These are phyloP conservation scores for Spirogloea muscicola DNA, from an alignment of 139 green algal species.

Conservation along the genomic window DNA sequence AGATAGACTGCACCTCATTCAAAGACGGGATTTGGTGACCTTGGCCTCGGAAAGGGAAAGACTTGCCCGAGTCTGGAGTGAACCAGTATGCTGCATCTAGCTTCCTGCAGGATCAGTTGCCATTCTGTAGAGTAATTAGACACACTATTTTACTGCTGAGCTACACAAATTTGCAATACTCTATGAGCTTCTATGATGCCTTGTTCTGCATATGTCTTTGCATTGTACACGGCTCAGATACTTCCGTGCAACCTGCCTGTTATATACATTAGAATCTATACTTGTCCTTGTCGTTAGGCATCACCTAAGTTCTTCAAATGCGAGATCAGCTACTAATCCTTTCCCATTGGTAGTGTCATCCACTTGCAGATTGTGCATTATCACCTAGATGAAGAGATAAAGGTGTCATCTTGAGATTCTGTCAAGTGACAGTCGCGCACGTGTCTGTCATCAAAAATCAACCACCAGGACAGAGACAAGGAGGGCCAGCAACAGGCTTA, in stretches of 20 bases:
- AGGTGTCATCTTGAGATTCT: too few species aligned
- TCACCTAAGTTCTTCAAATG: conserved; percentile 28
- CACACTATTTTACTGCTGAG: neutral
- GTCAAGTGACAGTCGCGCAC: neutral
- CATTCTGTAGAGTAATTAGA: neutral
- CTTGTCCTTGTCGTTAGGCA: neutral
- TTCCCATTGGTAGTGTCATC: conserved; percentile 17
- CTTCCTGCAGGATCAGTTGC: conserved; percentile 6
- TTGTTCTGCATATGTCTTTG: too few species aligned
- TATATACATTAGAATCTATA: too few species aligned
- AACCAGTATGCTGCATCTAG: conserved; percentile 31
- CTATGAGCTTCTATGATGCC: neutral
- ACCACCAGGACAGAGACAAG: neutral
- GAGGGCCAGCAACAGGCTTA: neutral
- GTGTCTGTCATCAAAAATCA: conserved; percentile 2
- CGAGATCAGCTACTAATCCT: neutral
- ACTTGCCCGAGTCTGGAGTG: conserved; percentile 12
- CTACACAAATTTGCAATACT: neutral
- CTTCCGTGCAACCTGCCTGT: too few species aligned
- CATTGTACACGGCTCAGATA: too few species aligned
- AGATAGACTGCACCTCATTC: neutral
- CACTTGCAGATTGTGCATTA: conserved; percentile 24
- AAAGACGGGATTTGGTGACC: conserved; percentile 16
- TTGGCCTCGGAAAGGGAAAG: conserved; percentile 16
- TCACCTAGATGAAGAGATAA: too few species aligned